A percentile compares a stretch with the other conserved stretches of the same genome.
Conservation (phyloP, 768 basidiomycete species). For the Xerocomellus intermedius region DNA sequence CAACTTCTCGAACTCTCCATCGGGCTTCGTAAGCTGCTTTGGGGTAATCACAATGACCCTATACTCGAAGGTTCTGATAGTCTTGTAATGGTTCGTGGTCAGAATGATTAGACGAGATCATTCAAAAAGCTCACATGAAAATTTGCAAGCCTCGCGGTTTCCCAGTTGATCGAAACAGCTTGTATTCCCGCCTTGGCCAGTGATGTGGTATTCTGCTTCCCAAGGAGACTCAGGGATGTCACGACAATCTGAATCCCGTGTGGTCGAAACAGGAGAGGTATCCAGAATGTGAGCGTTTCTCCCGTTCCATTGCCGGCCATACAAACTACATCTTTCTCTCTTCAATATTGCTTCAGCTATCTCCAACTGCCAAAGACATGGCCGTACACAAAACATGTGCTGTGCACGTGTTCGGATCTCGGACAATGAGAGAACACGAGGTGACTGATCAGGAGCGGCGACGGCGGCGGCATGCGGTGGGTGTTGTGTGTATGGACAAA, state of each 20-base stretch:
- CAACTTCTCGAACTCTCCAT: too few species aligned
- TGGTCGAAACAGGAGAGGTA: background rate
- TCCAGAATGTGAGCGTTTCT: background rate
- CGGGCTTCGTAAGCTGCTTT: too few species aligned
- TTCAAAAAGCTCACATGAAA: too few species aligned
- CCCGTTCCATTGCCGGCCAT: background rate
- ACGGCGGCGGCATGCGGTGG: too few species aligned
- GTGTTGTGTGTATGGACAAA: too few species aligned
- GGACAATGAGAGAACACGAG: too few species aligned
- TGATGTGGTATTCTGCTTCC: background rate
- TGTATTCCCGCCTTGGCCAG: background rate
- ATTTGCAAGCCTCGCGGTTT: background rate
- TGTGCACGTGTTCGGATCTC: too few species aligned
- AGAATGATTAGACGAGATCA: too few species aligned
- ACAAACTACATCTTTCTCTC: background rate
- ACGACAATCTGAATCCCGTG: background rate
- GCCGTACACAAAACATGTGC: background rate
- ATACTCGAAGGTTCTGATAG: too few species aligned
- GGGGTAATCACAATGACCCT: too few species aligned
- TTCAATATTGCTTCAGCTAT: background rate
- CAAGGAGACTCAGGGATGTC: background rate
- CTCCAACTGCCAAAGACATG: background rate
- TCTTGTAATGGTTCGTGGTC: too few species aligned
- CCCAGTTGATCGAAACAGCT: background rate
- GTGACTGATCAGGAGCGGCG: too few species aligned